phyloP scores from a whole-genome alignment of 495 filamentous ascomycete genomes.

The Lineolata rhizophorae region DNA sequence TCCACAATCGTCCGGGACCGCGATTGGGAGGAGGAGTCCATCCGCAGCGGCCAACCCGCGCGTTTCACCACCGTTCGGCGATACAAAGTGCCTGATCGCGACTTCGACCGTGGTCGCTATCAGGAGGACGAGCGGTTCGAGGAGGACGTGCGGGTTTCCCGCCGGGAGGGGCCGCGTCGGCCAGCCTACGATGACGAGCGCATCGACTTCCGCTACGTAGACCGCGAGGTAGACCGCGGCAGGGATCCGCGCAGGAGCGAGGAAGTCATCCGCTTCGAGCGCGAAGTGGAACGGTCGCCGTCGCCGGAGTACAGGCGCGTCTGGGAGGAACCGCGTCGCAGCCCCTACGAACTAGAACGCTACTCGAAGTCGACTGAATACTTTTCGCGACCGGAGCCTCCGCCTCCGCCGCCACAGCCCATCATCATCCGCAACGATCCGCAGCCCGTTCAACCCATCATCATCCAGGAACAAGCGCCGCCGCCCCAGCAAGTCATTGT shows the following conservation, averaged over 20 bases:
- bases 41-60: conserved; percentile 5
- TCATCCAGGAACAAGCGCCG: conserved; percentile 46
- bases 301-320: background rate
- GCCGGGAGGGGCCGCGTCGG: too few species aligned
- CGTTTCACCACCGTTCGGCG: conserved; percentile 19
- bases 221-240: conserved; percentile 15
- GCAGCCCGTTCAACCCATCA: conserved; percentile 42
- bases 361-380: conserved; percentile 49
- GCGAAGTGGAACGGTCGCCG: conserved; percentile 12
- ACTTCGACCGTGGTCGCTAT: conserved; percentile 1
- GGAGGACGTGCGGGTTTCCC: conserved; percentile 15
- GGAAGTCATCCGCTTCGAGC: conserved; percentile 13
- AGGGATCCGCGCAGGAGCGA: conserved; percentile 10
- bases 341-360: conserved; percentile 29
- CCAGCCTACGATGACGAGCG: conserved; percentile 8
- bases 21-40: conserved; percentile 10
- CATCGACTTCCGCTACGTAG: conserved; percentile 11
- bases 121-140: conserved; percentile 10
- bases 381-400: conserved; percentile 29
- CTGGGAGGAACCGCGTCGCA: background rate
- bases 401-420: conserved; percentile 24
- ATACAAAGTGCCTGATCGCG: conserved; percentile 19
- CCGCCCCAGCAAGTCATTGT: conserved; percentile 47
- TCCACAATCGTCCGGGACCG: conserved; percentile 10
- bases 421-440: conserved; percentile 45